A percentile compares a stretch with the other conserved stretches of the same genome.
Conservation (phyloP, 805 yeast genomes). For the Candida berthetii region DNA sequence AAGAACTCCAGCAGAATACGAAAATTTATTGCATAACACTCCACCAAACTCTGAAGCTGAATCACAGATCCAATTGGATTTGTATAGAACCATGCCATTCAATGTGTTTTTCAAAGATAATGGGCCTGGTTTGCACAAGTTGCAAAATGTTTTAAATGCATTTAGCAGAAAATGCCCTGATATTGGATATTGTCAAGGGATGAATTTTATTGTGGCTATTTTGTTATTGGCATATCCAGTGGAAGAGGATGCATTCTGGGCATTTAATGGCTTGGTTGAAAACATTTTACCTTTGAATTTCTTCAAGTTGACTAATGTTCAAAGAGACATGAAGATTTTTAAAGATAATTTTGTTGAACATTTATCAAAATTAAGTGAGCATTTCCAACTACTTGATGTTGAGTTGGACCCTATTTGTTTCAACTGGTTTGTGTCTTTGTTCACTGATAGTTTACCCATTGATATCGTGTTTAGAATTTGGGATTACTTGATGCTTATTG, state of each 20-base stretch:
- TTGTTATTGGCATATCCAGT: constrained; percentile 35
- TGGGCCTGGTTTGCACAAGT: constrained; percentile 46
- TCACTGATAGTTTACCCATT: constrained; percentile 43
- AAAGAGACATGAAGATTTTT: constrained; percentile 33
- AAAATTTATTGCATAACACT: constrained; percentile 19
- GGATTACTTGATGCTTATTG: constrained; percentile 39
- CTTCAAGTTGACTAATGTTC: constrained; percentile 30
- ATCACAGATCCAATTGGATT: constrained; percentile 44
- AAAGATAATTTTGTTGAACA: constrained; percentile 26
- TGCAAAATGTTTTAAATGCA: constrained; percentile 42
- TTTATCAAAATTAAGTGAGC: constrained; percentile 33
- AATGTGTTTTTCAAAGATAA: constrained; percentile 46
- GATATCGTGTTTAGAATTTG: constrained; percentile 47
- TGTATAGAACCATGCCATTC: constrained; percentile 49
- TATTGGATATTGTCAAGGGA: constrained; percentile 55
- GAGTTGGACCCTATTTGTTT: constrained; percentile 44
- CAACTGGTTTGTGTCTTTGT: constrained; percentile 53
- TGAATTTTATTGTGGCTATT: constrained; percentile 54
- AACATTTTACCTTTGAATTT: constrained; percentile 39
- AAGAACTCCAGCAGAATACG: constrained; percentile 42
- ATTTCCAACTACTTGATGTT: constrained; percentile 27
- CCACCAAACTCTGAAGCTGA: constrained; percentile 26
- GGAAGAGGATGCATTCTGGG: constrained; percentile 51
- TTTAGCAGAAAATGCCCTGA: constrained; percentile 39
- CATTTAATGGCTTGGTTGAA: constrained; percentile 40